Evolutionary conservation across 257 asterid species (phyloP).

Genomic region (Cruciata laevipes): DNA sequence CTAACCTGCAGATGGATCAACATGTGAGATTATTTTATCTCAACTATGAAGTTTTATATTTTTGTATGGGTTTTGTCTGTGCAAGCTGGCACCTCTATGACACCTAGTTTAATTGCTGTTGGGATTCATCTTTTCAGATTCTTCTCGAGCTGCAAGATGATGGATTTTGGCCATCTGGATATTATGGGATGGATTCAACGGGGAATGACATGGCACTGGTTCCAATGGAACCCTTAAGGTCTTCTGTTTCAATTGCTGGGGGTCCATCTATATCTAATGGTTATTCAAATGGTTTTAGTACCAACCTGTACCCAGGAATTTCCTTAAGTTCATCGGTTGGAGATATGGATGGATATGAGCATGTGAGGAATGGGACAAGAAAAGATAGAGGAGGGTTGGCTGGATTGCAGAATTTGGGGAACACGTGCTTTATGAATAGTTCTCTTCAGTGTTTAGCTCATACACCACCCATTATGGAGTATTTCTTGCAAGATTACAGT

Average conservation of each 20-base stretch:
- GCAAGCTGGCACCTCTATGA: background rate
- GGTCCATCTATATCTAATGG: slow-evolving; percentile 90
- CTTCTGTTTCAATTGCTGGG: slow-evolving; percentile 78
- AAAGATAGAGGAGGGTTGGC: slow-evolving; percentile 81
- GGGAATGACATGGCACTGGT: slow-evolving; percentile 83
- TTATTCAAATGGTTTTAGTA: slow-evolving; percentile 42
- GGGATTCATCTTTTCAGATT: slow-evolving; percentile 41
- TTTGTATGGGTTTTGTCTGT: background rate
- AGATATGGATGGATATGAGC: slow-evolving; percentile 49
- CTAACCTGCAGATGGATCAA: slow-evolving; percentile 85
- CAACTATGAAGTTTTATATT: slow-evolving; percentile 1
- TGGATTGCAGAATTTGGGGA: slow-evolving; percentile 92
- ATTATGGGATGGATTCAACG: slow-evolving; percentile 58
- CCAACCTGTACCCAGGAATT: slow-evolving; percentile 41
- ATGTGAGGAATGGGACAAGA: slow-evolving; percentile 34
- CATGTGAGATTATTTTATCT: slow-evolving; percentile 44
- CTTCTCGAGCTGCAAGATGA: slow-evolving; percentile 70
- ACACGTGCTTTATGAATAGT: slow-evolving; percentile 99
- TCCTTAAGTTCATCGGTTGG: slow-evolving; percentile 41
- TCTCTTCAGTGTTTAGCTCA: slow-evolving; percentile 93
- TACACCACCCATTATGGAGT: slow-evolving; percentile 77
- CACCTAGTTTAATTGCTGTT: background rate
- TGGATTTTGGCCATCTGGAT: slow-evolving; percentile 32
- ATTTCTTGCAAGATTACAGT: slow-evolving; percentile 76
- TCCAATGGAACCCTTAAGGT: slow-evolving; percentile 70